Evolutionary conservation across 179 eudicot species (phyloP).

Genomic region (Carnegiea gigantea): DNA sequence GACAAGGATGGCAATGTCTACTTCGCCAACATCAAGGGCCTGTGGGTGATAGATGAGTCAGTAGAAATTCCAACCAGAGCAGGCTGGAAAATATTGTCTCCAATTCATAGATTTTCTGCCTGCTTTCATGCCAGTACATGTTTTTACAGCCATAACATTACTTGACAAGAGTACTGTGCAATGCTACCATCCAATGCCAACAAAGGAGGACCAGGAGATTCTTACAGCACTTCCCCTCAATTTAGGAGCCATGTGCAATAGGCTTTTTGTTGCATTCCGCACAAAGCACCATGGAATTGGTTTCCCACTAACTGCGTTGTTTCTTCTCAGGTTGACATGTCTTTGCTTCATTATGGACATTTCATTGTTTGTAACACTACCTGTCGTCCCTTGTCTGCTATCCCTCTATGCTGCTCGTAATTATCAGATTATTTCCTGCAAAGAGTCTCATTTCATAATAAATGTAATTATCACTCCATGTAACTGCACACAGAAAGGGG

Average conservation of each 20-base stretch:
- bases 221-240: conserved; percentile 63
- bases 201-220: conserved; percentile 45
- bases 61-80: conserved; percentile 41
- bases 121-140: conserved; percentile 66
- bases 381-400: not conserved
- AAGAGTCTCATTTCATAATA: not conserved
- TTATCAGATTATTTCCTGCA: not conserved
- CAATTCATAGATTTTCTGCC: conserved; percentile 66
- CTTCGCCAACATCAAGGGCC: conserved; percentile 56
- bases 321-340: not conserved
- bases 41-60: conserved; percentile 81
- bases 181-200: conserved; percentile 69
- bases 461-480: not conserved
- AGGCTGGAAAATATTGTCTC: conserved; percentile 48
- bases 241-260: conserved; percentile 68
- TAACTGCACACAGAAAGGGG: not conserved
- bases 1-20: conserved; percentile 56
- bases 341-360: conserved; percentile 5
- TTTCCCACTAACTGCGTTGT: conserved; percentile 55
- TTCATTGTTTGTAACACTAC: not conserved
- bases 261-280: conserved; percentile 72
- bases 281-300: conserved; percentile 79
- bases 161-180: conserved; percentile 73
- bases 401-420: not conserved
- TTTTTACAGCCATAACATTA: conserved; percentile 67